phyloP scores from a whole-genome alignment of 2,329 filamentous ascomycete genomes.

The Samsoniella hepiali region DNA sequence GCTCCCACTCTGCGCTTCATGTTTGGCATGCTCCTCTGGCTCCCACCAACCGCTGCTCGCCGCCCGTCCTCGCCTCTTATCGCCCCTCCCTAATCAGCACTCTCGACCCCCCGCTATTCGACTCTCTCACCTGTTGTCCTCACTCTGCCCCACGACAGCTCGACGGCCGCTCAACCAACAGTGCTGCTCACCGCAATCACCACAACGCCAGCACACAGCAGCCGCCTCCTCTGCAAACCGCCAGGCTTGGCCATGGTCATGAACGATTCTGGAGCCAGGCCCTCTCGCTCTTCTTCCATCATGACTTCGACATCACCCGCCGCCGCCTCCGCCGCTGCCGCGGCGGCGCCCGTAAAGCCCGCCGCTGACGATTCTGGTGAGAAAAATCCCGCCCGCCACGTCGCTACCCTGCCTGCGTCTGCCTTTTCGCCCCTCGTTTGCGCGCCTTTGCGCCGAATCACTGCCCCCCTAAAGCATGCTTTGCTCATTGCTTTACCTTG shows the following conservation, averaged over 20 bases:
- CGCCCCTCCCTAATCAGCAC: slow-evolving; percentile 19
- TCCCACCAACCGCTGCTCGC: slow-evolving; percentile 8
- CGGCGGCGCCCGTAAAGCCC: slow-evolving; percentile 18
- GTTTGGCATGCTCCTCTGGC: background rate
- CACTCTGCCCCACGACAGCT: slow-evolving; percentile 18
- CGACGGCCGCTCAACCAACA: slow-evolving; percentile 15
- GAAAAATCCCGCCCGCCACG: slow-evolving; percentile 20
- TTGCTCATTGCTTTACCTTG: background rate
- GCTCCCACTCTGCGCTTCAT: slow-evolving; percentile 7
- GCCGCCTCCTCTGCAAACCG: slow-evolving; percentile 2
- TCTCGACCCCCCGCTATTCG: slow-evolving; percentile 16
- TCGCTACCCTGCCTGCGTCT: background rate
- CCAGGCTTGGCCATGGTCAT: slow-evolving; percentile 35
- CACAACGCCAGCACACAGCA: background rate
- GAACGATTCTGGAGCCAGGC: slow-evolving; percentile 38
- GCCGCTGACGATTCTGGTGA: slow-evolving; percentile 42
- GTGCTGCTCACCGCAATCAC: background rate
- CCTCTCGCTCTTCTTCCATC: slow-evolving; percentile 37
- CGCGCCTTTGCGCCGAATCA: background rate
- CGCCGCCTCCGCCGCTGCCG: slow-evolving; percentile 25
- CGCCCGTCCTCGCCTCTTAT: slow-evolving; percentile 15
- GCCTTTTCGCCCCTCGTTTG: background rate
- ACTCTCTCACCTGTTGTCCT: background rate
- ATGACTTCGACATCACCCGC: slow-evolving; percentile 34
- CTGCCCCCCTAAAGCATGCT: background rate